Percentiles rank a stretch among this genome's conserved stretches.
Evolutionary conservation across 768 basidiomycete genomes (phyloP).

Genomic region (Kwoniella heveanensis): DNA sequence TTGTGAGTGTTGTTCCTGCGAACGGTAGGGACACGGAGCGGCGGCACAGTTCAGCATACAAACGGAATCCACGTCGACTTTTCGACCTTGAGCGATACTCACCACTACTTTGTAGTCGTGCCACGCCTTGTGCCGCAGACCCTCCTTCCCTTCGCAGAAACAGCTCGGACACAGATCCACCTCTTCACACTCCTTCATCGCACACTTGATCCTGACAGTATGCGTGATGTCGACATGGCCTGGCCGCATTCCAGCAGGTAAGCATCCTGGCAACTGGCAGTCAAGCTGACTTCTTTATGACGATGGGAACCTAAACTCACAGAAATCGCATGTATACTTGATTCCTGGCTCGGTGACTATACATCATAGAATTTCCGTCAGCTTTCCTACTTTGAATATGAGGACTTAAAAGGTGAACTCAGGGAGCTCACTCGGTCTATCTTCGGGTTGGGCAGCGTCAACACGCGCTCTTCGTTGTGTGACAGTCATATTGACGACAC

Average conservation of each 20-base stretch:
- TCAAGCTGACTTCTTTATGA: too few species aligned
- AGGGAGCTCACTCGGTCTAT: constrained; percentile 37
- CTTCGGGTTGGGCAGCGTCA: constrained; percentile 44
- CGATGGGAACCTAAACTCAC: constrained; percentile 25
- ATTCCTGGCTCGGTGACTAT: constrained; percentile 53
- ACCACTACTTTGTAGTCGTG: constrained; percentile 94
- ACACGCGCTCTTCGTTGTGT: constrained; percentile 48
- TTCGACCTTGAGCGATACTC: too few species aligned
- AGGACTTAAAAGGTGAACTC: too few species aligned
- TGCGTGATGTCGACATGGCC: constrained; percentile 86
- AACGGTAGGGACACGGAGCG: neutral
- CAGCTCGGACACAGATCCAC: constrained; percentile 92
- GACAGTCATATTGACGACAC: constrained; percentile 45
- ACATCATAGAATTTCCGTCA: neutral
- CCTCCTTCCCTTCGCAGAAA: constrained; percentile 89
- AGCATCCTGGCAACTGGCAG: too few species aligned
- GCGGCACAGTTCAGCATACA: too few species aligned
- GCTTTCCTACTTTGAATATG: neutral
- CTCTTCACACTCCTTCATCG: constrained; percentile 67
- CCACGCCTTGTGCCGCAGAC: constrained; percentile 76
- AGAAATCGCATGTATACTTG: constrained; percentile 56
- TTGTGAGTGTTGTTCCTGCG: constrained; percentile 89
- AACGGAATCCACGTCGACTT: too few species aligned
- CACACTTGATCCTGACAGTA: constrained; percentile 95
- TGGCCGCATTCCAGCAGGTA: too few species aligned